These are phyloP conservation scores for Pyricularia sp. DNA, from an alignment of 2,329 filamentous ascomycete genomes.

Conservation along the genomic window DNA sequence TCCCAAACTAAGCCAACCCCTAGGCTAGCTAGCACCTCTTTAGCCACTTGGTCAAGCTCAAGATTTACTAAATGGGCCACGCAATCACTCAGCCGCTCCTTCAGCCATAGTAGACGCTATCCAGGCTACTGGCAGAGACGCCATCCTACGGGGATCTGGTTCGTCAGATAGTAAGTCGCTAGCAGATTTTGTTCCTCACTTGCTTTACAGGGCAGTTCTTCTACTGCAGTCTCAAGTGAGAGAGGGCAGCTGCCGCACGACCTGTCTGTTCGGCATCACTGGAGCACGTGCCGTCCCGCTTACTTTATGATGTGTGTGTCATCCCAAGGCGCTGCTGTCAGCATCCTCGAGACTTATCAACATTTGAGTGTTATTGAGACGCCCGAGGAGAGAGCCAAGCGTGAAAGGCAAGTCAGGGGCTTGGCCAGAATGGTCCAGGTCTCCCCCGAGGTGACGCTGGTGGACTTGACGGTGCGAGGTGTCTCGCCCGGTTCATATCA, in stretches of 20 bases:
- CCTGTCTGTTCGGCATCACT: neutral
- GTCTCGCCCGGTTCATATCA: slow-evolving; percentile 72
- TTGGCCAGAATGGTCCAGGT: slow-evolving; percentile 93
- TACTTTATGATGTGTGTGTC: neutral
- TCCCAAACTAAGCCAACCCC: neutral
- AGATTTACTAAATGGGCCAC: neutral
- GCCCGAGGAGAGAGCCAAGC: slow-evolving; percentile 15
- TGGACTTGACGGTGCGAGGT: slow-evolving; percentile 82
- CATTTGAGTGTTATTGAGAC: slow-evolving; percentile 38
- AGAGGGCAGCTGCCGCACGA: no score
- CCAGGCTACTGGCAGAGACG: slow-evolving; percentile 83
- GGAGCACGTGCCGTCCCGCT: neutral
- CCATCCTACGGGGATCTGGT: slow-evolving; percentile 85
- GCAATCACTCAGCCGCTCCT: slow-evolving; percentile 53
- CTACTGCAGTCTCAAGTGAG: neutral
- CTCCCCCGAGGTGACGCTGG: slow-evolving; percentile 63
- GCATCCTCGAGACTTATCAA: slow-evolving; percentile 79
- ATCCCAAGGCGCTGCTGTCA: slow-evolving; percentile 66
- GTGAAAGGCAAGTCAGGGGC: slow-evolving; percentile 60
- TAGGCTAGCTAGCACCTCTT: neutral
- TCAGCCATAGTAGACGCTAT: slow-evolving; percentile 85
- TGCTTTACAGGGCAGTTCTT: neutral
- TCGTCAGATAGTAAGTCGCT: slow-evolving; percentile 64
- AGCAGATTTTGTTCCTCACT: neutral
- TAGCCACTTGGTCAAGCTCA: neutral